Base-by-base conservation (phyloP, 2,329 filamentous ascomycete species). In the Rugonectria rugulosa region DNA sequence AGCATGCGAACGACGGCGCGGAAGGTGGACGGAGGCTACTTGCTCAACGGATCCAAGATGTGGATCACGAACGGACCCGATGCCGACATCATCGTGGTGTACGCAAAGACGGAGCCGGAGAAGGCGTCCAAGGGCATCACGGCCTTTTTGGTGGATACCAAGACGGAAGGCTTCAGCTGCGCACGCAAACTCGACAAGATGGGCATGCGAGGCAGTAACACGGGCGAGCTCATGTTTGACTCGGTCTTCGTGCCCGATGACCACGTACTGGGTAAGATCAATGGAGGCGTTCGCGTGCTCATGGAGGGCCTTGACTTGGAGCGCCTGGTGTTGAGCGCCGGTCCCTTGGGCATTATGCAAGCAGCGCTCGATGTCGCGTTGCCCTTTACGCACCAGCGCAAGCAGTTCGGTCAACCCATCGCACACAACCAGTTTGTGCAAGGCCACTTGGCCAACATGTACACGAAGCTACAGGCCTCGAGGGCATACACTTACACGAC, bases 61-160 rank as follows among this genome's bases (percentile, higher is more conserved):
- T 99, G 94, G 94, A 99, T 99, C 72, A 99, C 94, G 59, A 99
- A 99, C 75, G 91, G 94, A 5, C 94, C 94, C 1, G 93, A 98
- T 71, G 95, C 95, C n/a, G 85, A 97, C 73, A 81, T 89, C 36
- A 88, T 98, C 51, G 87, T 99, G 50, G 92, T 99, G n/a, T 99
- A 99, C 73, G 94, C 94, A 49, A 98, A 98, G 81, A 97, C 94
- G 1, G 83, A 88, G 54, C 93, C 93, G 1, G 83, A 88, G 11
- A 87, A 85, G 57, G 92, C 80, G 2, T 91, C 89, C 61, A 96
- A 94, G 77, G 95, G 95, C 53, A 97, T 99, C 73, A 97, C 94
- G 1, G 94, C 94, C 7, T 97, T 98, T 77, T 82, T 99, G 27
- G 90, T 98, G 32, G 88, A 96, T 65, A 86, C 83, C 4, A 82